Evolutionary conservation across 306 rosid species (phyloP).

Genomic region (Citrullus colocynthis): DNA sequence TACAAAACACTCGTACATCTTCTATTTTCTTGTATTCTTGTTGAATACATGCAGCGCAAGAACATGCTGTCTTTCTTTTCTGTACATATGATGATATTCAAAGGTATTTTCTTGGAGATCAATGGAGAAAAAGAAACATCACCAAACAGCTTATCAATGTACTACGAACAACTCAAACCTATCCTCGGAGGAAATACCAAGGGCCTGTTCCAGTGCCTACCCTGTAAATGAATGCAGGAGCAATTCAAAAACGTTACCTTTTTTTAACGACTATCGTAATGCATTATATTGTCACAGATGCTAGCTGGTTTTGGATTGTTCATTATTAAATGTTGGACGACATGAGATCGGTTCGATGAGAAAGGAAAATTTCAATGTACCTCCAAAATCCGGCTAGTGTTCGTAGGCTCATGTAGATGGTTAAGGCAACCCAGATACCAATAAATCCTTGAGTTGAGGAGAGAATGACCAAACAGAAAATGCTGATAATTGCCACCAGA

Average conservation of each 20-base stretch:
- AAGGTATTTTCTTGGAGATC: neutral
- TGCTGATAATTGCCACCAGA: conserved; percentile 74
- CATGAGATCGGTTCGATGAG: neutral
- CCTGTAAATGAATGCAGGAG: conserved; percentile 27
- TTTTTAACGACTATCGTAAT: neutral
- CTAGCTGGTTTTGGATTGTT: neutral
- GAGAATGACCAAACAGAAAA: conserved; percentile 51
- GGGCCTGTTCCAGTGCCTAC: conserved; percentile 96
- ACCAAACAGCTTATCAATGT: neutral
- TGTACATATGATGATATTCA: neutral
- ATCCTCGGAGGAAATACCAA: conserved; percentile 57
- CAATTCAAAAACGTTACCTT: neutral
- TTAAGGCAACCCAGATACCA: conserved; percentile 88
- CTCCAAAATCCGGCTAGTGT: conserved; percentile 83
- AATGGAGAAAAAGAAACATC: neutral
- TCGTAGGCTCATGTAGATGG: conserved; percentile 76
- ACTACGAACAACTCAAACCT: neutral
- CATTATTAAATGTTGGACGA: neutral
- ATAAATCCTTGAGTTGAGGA: conserved; percentile 61
- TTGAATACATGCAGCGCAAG: neutral
- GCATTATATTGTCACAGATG: neutral
- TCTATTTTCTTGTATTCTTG: neutral
- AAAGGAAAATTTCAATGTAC: conserved; percentile 17
- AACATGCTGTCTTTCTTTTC: neutral
- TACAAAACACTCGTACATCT: neutral